Conservation (phyloP, 1,284 basidiomycete species). For the Irpex sp. region DNA sequence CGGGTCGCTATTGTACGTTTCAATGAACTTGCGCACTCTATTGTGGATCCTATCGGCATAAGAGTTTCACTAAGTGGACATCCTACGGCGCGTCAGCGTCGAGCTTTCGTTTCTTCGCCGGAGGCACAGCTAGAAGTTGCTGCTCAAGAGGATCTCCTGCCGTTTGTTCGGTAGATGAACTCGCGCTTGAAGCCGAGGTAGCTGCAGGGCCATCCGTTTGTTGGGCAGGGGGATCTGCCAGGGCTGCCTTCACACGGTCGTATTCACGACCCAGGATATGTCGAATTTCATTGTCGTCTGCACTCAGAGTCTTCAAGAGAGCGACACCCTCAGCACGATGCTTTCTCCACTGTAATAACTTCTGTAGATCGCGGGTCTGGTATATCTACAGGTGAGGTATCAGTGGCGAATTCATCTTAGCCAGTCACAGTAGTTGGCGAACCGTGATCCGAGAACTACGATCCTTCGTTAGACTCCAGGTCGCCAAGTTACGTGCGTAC, state of each 20-base stretch:
- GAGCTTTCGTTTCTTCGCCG: neutral
- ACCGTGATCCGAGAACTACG: no score
- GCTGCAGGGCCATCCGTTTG: neutral
- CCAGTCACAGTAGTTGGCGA: no score
- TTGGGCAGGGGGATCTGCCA: neutral
- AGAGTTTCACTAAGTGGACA: neutral
- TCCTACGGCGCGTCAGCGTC: neutral
- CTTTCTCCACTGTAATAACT: neutral
- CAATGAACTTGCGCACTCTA: neutral
- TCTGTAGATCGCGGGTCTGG: no score
- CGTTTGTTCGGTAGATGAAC: no score
- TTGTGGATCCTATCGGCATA: neutral
- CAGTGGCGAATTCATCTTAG: no score
- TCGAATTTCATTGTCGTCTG: no score
- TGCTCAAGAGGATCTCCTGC: no score
- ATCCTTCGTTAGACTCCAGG: neutral
- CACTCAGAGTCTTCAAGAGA: constrained; percentile 1
- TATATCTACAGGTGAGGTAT: neutral
- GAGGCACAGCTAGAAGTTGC: no score
- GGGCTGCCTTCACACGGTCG: neutral
- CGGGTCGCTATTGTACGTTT: neutral
- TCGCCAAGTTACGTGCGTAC: neutral
- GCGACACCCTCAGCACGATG: neutral
- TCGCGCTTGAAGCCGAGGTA: no score
- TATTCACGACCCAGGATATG: neutral